These are phyloP conservation scores for Tillandsia fasciculata DNA, from an alignment of 176 grass and related monocot species.

Conservation along the genomic window DNA sequence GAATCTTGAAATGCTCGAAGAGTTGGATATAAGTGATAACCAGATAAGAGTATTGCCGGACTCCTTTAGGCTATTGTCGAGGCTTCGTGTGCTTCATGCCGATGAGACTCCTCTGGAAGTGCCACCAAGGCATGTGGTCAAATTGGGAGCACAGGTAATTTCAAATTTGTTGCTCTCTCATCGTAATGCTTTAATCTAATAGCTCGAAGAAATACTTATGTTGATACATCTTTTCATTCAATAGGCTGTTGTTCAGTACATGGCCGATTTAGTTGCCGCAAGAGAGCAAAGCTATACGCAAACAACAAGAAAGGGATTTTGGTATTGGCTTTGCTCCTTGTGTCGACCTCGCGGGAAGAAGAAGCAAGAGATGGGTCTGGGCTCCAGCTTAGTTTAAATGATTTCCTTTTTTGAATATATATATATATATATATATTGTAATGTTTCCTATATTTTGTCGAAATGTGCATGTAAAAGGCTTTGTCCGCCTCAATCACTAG, in stretches of 20 bases:
- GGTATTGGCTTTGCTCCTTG: constrained; percentile 58
- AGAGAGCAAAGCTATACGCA: constrained; percentile 30
- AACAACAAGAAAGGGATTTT: constrained; percentile 37
- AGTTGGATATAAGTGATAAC: constrained; percentile 92
- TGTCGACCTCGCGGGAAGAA: constrained; percentile 41
- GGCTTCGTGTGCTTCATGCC: constrained; percentile 58
- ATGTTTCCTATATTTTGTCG: too few relatives aligned
- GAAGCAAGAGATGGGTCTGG: constrained; percentile 17
- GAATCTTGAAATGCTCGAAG: constrained; percentile 92
- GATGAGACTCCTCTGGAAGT: constrained; percentile 92
- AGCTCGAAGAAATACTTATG: background rate
- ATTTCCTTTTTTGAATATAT: constrained; percentile 4
- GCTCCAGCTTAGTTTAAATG: constrained; percentile 31
- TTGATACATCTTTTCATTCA: background rate
- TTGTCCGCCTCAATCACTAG: too few relatives aligned
- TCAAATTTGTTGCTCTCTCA: constrained; percentile 5
- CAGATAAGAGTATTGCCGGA: constrained; percentile 84
- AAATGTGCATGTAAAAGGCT: too few relatives aligned
- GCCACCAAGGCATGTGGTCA: constrained; percentile 71
- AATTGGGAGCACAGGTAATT: constrained; percentile 82
- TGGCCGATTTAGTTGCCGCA: constrained; percentile 57
- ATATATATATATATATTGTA: too few relatives aligned
- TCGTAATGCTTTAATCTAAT: background rate
- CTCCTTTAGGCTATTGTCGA: constrained; percentile 56
- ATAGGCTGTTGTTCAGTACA: constrained; percentile 69